Conservation (phyloP, 1,139 yeast genomes). For the Sugiyamaella japonica region DNA sequence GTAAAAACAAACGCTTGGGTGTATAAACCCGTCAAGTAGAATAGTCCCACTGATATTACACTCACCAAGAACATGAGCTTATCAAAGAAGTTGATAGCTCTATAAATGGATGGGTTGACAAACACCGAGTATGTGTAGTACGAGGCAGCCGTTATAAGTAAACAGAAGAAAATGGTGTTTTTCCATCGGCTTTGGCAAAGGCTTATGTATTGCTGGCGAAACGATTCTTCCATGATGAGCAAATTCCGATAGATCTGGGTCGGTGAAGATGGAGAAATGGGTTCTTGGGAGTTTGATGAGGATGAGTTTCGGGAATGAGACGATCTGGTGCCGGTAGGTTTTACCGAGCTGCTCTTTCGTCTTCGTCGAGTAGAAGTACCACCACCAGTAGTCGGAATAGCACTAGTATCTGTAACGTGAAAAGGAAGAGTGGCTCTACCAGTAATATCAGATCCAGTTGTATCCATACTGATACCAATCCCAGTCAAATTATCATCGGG, state of each 20-base stretch:
- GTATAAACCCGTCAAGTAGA: constrained; percentile 87
- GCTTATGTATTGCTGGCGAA: constrained; percentile 75
- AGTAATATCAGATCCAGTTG: background rate
- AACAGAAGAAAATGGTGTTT: constrained; percentile 67
- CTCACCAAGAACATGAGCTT: constrained; percentile 68
- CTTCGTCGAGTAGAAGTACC: constrained; percentile 4
- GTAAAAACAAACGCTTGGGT: constrained; percentile 81
- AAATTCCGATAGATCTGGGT: constrained; percentile 53
- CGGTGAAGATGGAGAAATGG: constrained; percentile 27
- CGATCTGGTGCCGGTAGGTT: background rate
- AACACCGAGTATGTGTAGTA: constrained; percentile 38
- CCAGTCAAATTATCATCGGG: too few relatives aligned
- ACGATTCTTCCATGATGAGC: constrained; percentile 78
- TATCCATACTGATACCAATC: too few relatives aligned
- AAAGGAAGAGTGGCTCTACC: background rate
- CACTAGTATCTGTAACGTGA: background rate
- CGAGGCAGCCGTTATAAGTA: constrained; percentile 42
- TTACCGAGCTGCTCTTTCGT: constrained; percentile 10
- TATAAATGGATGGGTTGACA: constrained; percentile 39
- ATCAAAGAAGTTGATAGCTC: constrained; percentile 41
- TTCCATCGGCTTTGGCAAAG: constrained; percentile 70
- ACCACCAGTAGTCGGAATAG: background rate
- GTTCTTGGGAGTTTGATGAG: constrained; percentile 1
- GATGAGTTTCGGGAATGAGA: constrained; percentile 8
- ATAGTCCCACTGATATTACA: constrained; percentile 67